Percentiles rank a stretch among this genome's conserved stretches.
phyloP scores from a whole-genome alignment of 768 basidiomycete genomes.

The Suillus subaureus region DNA sequence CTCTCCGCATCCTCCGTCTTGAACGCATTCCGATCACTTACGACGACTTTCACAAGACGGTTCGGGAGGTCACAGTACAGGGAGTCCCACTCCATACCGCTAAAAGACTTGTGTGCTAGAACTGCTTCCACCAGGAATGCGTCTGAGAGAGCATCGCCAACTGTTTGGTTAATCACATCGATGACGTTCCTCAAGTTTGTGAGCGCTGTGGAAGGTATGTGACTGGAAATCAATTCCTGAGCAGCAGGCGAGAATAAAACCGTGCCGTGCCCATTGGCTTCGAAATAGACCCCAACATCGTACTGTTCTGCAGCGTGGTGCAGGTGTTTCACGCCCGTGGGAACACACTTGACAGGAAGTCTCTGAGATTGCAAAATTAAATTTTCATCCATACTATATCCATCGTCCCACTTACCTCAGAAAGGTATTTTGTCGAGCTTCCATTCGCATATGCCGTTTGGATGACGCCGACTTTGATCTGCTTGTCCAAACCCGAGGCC shows the following conservation, averaged over 20 bases:
- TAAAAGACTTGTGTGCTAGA: conserved; percentile 86
- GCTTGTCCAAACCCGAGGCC: conserved; percentile 75
- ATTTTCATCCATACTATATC: neutral
- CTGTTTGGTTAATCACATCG: conserved; percentile 94
- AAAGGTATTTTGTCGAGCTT: conserved; percentile 90
- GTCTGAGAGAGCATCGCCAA: conserved; percentile 96
- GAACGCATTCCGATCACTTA: conserved; percentile 80
- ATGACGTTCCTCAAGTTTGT: conserved; percentile 77
- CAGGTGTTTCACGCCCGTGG: conserved; percentile 97
- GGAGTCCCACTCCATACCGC: conserved; percentile 86
- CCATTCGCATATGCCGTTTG: conserved; percentile 99
- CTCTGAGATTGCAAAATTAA: conserved; percentile 52
- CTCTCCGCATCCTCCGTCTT: conserved; percentile 94
- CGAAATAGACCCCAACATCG: conserved; percentile 98
- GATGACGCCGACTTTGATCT: conserved; percentile 88
- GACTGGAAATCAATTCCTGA: conserved; percentile 55
- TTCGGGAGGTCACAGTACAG: conserved; percentile 94
- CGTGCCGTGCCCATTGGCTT: conserved; percentile 98
- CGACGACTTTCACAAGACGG: conserved; percentile 90
- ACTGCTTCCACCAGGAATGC: conserved; percentile 94
- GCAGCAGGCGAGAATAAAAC: conserved; percentile 88
- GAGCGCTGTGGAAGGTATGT: conserved; percentile 78
- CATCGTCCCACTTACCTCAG: conserved; percentile 53
- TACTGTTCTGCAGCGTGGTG: conserved; percentile 96
- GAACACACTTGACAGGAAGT: conserved; percentile 91